Conservation (phyloP, 192 early-diverging fungal genomes). For the Lobulomyces angularis region DNA sequence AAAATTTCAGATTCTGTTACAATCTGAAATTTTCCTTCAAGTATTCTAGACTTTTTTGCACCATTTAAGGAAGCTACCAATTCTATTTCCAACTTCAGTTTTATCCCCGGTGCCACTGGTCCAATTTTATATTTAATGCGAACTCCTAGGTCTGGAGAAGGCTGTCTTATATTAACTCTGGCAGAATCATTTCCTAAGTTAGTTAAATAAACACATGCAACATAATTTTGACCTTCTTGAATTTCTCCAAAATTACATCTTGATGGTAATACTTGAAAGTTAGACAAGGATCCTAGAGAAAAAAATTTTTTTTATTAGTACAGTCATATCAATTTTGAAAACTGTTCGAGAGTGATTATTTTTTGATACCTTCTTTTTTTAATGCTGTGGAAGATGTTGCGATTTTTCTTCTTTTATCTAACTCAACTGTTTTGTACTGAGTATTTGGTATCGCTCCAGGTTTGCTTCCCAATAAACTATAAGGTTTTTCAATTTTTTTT, state of each 20-base stretch:
- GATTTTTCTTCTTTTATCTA: conserved; percentile 7
- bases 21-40: conserved; percentile 12
- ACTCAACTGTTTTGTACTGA: conserved; percentile 11
- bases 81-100: conserved; percentile 9
- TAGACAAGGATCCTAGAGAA: conserved; percentile 4
- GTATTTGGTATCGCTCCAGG: conserved; percentile 13
- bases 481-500: conserved; percentile 13
- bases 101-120: conserved; percentile 27
- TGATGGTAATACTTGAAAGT: conserved; percentile 13
- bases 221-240: conserved; percentile 1
- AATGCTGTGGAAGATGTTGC: conserved; percentile 15
- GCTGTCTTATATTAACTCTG: conserved; percentile 12
- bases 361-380: background rate
- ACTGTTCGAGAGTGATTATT: background rate
- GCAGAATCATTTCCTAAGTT: conserved; percentile 20
- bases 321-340: background rate
- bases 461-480: conserved; percentile 8
- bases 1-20: conserved; percentile 20
- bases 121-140: conserved; percentile 16
- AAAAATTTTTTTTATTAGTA: conserved; percentile 1
- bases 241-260: conserved; percentile 18
- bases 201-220: conserved; percentile 7
- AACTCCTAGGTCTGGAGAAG: conserved; percentile 2
- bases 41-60: background rate
- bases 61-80: background rate